phyloP scores from a whole-genome alignment of 306 rosid genomes.

The Inga leiocalycina region DNA sequence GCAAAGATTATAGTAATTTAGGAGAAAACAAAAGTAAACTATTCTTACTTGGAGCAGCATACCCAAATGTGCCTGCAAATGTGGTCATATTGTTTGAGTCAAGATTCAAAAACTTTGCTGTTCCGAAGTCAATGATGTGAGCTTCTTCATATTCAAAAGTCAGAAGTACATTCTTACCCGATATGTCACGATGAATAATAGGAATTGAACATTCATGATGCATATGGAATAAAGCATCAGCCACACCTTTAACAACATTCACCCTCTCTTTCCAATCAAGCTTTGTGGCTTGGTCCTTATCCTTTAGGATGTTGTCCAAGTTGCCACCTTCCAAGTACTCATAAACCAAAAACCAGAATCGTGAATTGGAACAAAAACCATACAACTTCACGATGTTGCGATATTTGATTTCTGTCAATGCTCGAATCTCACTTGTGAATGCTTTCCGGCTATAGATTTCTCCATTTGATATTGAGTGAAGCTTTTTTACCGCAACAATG shows the following conservation, averaged over 20 bases:
- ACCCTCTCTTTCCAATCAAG: not conserved
- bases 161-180: not conserved
- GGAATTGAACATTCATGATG: not conserved
- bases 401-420: too few species aligned
- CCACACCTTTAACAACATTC: not conserved
- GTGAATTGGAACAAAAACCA: conserved; percentile 17
- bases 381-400: too few species aligned
- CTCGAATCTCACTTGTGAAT: not conserved
- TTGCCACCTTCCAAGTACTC: not conserved
- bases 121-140: not conserved
- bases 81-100: not conserved
- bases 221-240: too few species aligned
- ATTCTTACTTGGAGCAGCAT: conserved; percentile 21
- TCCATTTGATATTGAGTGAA: not conserved
- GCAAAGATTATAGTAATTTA: not conserved
- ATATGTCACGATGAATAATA: not conserved
- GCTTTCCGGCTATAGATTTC: not conserved
- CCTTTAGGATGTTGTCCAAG: not conserved
- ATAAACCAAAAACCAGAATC: conserved; percentile 14
- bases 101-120: not conserved
- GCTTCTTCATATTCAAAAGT: not conserved
- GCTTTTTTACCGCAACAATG: conserved; percentile 26
- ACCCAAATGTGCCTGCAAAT: conserved; percentile 31
- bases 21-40: not conserved
- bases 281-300: not conserved